A percentile compares a stretch with the other conserved stretches of the same genome.
Conservation (phyloP, 2,329 filamentous ascomycete genomes). For the Beauveria bassiana region DNA sequence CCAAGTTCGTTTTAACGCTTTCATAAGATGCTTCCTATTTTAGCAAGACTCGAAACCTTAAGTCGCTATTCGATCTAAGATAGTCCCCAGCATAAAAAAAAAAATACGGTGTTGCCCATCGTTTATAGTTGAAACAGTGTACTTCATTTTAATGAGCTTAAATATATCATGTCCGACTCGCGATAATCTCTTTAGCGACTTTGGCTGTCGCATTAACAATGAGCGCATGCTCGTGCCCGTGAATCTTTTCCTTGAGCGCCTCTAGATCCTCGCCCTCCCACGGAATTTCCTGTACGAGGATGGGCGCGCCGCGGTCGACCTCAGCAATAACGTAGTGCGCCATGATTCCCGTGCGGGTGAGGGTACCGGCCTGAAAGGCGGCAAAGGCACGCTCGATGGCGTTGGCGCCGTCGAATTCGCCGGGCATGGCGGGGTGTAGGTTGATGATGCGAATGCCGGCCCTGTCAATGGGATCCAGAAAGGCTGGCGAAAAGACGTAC, state of each 20-base stretch:
- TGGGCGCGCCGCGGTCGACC: conserved; percentile 72
- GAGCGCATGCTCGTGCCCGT: conserved; percentile 66
- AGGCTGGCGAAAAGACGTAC: conserved; percentile 66
- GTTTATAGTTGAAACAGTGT: too few species aligned
- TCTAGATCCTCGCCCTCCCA: conserved; percentile 57
- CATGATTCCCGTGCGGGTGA: conserved; percentile 78
- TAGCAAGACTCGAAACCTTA: too few species aligned
- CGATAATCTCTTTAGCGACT: conserved; percentile 32
- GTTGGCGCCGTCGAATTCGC: conserved; percentile 66
- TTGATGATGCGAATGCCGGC: conserved; percentile 68
- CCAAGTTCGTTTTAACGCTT: too few species aligned
- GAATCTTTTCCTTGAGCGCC: conserved; percentile 64
- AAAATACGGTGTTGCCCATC: too few species aligned
- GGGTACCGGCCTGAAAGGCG: conserved; percentile 57
- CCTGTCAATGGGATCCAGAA: conserved; percentile 59
- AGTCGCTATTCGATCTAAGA: too few species aligned
- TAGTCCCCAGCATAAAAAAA: too few species aligned
- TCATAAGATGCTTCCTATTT: too few species aligned
- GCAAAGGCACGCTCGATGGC: conserved; percentile 74
- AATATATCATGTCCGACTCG: conserved; percentile 24
- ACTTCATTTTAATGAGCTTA: too few species aligned
- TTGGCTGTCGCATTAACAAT: conserved; percentile 66
- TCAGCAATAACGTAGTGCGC: conserved; percentile 75
- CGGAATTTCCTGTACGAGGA: conserved; percentile 62
- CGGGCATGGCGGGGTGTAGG: conserved; percentile 53